Base-by-base conservation (phyloP, 2,329 filamentous ascomycete species). In the Aspergillus pseudoglaucus region DNA sequence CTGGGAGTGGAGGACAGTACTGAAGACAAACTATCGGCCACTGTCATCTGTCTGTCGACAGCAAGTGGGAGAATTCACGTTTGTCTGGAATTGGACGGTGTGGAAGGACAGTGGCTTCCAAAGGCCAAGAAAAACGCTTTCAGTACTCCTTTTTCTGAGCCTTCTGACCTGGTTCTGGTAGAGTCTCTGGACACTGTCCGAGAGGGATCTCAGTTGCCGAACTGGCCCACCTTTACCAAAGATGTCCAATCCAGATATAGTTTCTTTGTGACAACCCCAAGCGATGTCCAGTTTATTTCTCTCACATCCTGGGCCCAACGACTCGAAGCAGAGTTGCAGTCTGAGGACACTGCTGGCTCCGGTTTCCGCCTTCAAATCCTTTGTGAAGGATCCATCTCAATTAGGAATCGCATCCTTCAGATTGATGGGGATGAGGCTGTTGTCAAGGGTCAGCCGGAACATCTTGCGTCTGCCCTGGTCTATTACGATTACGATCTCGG, bases 91-190 rank as follows among this genome's bases (percentile, higher is more conserved):
- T 61, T 83, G 27, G 77, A 83, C 44, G 81, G 80, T 0, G 74
- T 85, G 2, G 75, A 82, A 54, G 81, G 78, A 6, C 77, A 81
- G 56, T 85, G 82, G 82, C 72, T 84, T 6, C 81, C 81, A 1
- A 71, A 67, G 46, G 63, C 63, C 15, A 67, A 59, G 45, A 68
- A 64, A 44, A 68, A 67, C 44, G 59, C 65, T 1, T 74, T 74
- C 55, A 64, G 60, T 22, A 64, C 67, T 10, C 70, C 71, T 32
- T 47, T 68, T 15, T 68, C 66, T 3, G 69, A 74, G 18, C 63
- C 69, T 8, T 64, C 67, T 39, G 70, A 74, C 37, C 57, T 76
- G 17, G 50, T 75, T 4, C 52, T 74, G 42, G 61, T 75, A 9
- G 72, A 76, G 51, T 71, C 70, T 0, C 50, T 76, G 18, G 67